phyloP scores from a whole-genome alignment of 306 rosid genomes.

The Gastrolobium bilobum region DNA sequence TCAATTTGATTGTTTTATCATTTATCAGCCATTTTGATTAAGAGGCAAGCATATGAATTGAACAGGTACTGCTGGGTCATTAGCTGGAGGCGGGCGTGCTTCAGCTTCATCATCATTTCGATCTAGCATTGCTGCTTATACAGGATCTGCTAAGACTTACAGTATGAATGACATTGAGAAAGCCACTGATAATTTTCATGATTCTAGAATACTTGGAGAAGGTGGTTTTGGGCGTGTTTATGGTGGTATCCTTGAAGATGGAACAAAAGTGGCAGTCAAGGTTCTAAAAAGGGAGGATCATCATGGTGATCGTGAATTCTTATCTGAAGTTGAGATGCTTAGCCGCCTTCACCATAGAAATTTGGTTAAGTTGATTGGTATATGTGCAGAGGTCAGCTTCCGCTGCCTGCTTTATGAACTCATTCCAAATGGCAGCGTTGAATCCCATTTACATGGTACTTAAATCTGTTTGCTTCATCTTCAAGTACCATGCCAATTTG shows the following conservation, averaged over 20 bases:
- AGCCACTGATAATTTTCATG: constrained; percentile 77
- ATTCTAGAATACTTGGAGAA: constrained; percentile 85
- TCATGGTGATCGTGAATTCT: constrained; percentile 96
- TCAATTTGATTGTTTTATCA: constrained; percentile 23
- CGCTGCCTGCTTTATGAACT: constrained; percentile 96
- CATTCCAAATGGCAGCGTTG: constrained; percentile 96
- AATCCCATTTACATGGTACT: constrained; percentile 95
- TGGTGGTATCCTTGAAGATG: constrained; percentile 83
- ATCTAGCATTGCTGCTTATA: constrained; percentile 83
- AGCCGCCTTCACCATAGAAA: constrained; percentile 99
- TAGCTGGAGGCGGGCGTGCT: constrained; percentile 66
- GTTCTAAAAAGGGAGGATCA: constrained; percentile 94
- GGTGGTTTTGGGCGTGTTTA: constrained; percentile 98
- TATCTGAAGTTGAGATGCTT: constrained; percentile 99
- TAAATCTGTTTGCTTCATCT: constrained; percentile 34
- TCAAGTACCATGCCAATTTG: constrained; percentile 13
- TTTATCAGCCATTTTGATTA: constrained; percentile 4
- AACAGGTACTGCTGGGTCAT: constrained; percentile 74
- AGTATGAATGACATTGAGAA: constrained; percentile 76
- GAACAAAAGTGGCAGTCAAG: constrained; percentile 86
- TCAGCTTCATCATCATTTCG: constrained; percentile 80
- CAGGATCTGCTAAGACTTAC: constrained; percentile 92
- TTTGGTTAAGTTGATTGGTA: constrained; percentile 93
- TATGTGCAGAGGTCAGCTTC: constrained; percentile 75
- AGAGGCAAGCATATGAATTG: constrained; percentile 36